A percentile compares a stretch with the other conserved stretches of the same genome.
phyloP scores from a whole-genome alignment of 495 filamentous ascomycete genomes.

The Aspergillus coremiiformis region DNA sequence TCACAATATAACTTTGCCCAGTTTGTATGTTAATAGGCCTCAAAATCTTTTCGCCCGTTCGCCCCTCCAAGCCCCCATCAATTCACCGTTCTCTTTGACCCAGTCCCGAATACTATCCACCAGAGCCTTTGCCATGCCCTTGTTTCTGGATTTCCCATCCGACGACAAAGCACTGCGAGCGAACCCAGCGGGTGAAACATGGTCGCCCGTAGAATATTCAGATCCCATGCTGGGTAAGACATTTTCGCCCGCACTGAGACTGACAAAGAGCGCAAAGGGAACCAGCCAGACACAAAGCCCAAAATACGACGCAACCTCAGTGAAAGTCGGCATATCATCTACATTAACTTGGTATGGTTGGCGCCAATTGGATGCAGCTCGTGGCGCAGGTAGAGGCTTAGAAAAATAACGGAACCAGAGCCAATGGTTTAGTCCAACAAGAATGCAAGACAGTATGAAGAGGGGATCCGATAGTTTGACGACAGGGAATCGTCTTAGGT shows the following conservation, averaged over 20 bases:
- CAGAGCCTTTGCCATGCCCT: conserved; percentile 84
- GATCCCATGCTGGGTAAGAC: conserved; percentile 81
- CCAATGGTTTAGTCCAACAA: conserved; percentile 90
- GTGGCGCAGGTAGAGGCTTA: conserved; percentile 32
- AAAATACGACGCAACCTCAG: conserved; percentile 93
- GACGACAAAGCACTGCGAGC: conserved; percentile 29
- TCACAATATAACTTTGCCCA: not conserved
- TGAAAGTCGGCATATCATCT: conserved; percentile 70
- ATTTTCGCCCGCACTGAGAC: conserved; percentile 86
- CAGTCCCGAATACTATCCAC: conserved; percentile 70
- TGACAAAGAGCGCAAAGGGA: conserved; percentile 91
- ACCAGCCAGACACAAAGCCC: conserved; percentile 95
- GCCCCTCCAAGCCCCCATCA: conserved; percentile 62
- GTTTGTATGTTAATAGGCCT: not conserved
- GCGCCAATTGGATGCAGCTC: conserved; percentile 31
- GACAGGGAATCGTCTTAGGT: conserved; percentile 77
- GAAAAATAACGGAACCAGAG: conserved; percentile 96
- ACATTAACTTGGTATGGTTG: conserved; percentile 50
- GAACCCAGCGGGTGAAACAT: conserved; percentile 38
- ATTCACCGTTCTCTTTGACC: conserved; percentile 62
- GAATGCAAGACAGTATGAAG: conserved; percentile 75
- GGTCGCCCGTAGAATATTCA: conserved; percentile 55
- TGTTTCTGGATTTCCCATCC: conserved; percentile 50
- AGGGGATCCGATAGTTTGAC: conserved; percentile 85
- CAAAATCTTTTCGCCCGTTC: conserved; percentile 43